Percentiles rank a stretch among this genome's conserved stretches.
phyloP scores from a whole-genome alignment of 2,329 filamentous ascomycete genomes.

The Colletotrichum brevisporum region DNA sequence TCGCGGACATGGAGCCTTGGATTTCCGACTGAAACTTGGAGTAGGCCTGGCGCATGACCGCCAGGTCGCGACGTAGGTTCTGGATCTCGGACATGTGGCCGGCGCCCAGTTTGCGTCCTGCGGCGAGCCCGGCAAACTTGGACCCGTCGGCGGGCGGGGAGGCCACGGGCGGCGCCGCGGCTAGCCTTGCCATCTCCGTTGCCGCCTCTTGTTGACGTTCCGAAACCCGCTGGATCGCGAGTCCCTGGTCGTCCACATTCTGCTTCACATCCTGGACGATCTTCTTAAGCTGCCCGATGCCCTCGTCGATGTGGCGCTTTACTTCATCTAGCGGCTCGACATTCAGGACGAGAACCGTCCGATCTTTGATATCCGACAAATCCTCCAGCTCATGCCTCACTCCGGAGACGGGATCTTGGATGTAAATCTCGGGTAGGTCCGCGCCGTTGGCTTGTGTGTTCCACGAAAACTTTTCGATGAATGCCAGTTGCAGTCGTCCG shows the following conservation, averaged over 20 bases:
- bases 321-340: constrained; percentile 95
- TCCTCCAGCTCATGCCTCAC: constrained; percentile 98
- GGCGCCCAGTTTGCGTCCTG: constrained; percentile 63
- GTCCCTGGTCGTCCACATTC: constrained; percentile 85
- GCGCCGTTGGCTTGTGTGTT: constrained; percentile 95
- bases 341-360: constrained; percentile 94
- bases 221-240: constrained; percentile 86
- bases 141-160: constrained; percentile 58
- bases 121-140: constrained; percentile 48
- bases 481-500: constrained; percentile 90
- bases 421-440: constrained; percentile 96
- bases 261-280: constrained; percentile 90
- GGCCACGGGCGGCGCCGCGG: constrained; percentile 60
- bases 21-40: constrained; percentile 92
- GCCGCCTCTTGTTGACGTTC: constrained; percentile 91
- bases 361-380: constrained; percentile 91
- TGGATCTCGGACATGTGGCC: constrained; percentile 84
- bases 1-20: constrained; percentile 85
- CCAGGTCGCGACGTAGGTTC: constrained; percentile 86
- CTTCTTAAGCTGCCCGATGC: constrained; percentile 82
- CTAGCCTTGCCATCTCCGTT: constrained; percentile 82
- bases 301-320: constrained; percentile 95
- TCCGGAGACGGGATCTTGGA: constrained; percentile 94
- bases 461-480: constrained; percentile 99
- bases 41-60: constrained; percentile 93